These are phyloP conservation scores for Histomonas meleagridis DNA, from an alignment of 208 protist genomes.

Conservation along the genomic window DNA sequence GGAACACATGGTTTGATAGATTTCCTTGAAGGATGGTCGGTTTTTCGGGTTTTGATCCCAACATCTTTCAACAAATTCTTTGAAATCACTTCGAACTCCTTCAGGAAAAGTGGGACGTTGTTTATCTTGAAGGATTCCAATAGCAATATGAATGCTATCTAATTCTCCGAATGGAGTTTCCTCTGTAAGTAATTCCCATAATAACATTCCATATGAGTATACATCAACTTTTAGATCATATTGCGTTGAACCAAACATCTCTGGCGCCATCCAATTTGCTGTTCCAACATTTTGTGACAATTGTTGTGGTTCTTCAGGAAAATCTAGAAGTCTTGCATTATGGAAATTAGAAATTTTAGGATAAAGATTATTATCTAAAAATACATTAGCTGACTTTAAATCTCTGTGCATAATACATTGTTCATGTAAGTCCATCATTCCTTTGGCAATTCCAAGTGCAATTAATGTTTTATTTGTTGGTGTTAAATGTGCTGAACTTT, in stretches of 20 bases:
- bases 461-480: background rate
- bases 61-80: background rate
- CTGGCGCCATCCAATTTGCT: slow-evolving; percentile 10
- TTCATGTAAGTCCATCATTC: background rate
- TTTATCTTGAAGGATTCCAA: background rate
- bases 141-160: background rate
- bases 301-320: background rate
- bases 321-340: background rate
- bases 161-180: background rate
- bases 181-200: background rate
- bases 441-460: background rate
- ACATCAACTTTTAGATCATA: slow-evolving; percentile 23
- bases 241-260: background rate
- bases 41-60: slow-evolving; percentile 23
- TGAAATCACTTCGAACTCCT: background rate
- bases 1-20: background rate
- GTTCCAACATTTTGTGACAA: background rate
- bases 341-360: background rate
- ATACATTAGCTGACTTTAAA: background rate
- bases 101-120: background rate
- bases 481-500: background rate
- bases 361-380: background rate
- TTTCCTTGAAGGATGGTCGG: slow-evolving; percentile 24
- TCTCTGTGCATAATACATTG: background rate
- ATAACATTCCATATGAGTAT: background rate